Conservation (phyloP, 441 rosid genomes). For the Adansonia madagascariensis region DNA sequence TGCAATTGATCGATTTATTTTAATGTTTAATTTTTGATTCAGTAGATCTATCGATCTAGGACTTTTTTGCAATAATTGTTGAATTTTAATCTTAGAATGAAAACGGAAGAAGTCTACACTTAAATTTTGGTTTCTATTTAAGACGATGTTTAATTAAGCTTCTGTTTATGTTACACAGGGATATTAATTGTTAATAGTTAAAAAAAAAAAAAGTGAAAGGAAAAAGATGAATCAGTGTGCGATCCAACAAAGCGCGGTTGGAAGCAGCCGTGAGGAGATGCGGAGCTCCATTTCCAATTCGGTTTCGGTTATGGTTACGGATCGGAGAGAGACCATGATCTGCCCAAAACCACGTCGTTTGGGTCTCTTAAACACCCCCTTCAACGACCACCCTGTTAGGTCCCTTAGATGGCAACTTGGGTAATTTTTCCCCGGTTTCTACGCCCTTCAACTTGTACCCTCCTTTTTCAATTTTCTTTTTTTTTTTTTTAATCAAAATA, state of each 20-base stretch:
- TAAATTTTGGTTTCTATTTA: not conserved
- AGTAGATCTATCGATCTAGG: not conserved
- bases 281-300: not conserved
- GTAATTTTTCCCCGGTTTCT: not conserved
- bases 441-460: not conserved
- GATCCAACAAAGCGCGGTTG: not conserved
- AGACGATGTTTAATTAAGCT: not conserved
- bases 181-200: not conserved
- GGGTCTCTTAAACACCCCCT: not conserved
- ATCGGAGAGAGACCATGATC: not conserved
- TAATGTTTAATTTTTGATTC: not conserved
- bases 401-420: not conserved
- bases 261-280: not conserved
- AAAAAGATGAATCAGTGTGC: not conserved
- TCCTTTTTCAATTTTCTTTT: not conserved
- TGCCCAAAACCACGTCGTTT: conserved; percentile 8
- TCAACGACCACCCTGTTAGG: not conserved
- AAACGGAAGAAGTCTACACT: not conserved
- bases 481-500: not conserved
- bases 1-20: not conserved
- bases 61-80: not conserved
- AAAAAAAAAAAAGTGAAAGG: not conserved
- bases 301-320: not conserved
- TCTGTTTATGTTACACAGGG: not conserved
- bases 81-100: not conserved